Percentiles rank a stretch among this genome's conserved stretches.
Conservation (phyloP, 176 grass and related monocot species). For the sorghum (Sorghum bicolor) region DNA sequence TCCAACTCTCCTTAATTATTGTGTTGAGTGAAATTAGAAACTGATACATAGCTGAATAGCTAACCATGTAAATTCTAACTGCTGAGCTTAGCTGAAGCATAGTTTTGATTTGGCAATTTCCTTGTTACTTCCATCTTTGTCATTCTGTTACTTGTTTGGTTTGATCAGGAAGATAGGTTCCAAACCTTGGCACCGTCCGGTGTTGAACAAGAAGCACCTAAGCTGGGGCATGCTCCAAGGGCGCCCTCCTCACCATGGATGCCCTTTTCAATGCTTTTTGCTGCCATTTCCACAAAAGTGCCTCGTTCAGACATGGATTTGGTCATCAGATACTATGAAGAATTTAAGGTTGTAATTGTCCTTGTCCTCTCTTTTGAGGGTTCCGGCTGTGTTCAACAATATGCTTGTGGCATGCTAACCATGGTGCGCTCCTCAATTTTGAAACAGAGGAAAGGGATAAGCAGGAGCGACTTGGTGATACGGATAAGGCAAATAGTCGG, state of each 20-base stretch:
- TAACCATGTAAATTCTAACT: neutral
- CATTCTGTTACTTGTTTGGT: slow-evolving; percentile 21
- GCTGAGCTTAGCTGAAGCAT: neutral
- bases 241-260: slow-evolving; percentile 69
- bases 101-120: slow-evolving; percentile 10
- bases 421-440: slow-evolving; percentile 12
- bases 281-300: slow-evolving; percentile 70
- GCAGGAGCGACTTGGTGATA: slow-evolving; percentile 54
- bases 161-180: slow-evolving; percentile 20
- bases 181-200: slow-evolving; percentile 11
- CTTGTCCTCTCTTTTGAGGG: neutral
- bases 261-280: slow-evolving; percentile 84
- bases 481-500: slow-evolving; percentile 58
- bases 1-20: neutral
- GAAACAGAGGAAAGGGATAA: slow-evolving; percentile 66
- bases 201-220: slow-evolving; percentile 17
- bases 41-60: neutral
- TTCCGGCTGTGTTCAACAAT: neutral
- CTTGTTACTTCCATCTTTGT: neutral
- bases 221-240: slow-evolving; percentile 30
- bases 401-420: slow-evolving; percentile 24
- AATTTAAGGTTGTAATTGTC: slow-evolving; percentile 62
- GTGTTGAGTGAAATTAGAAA: neutral
- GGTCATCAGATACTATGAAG: slow-evolving; percentile 59
- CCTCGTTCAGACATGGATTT: slow-evolving; percentile 58